A percentile compares a stretch with the other conserved stretches of the same genome.
Conservation (phyloP, 495 filamentous ascomycete genomes). For the Penicillium pulvis region DNA sequence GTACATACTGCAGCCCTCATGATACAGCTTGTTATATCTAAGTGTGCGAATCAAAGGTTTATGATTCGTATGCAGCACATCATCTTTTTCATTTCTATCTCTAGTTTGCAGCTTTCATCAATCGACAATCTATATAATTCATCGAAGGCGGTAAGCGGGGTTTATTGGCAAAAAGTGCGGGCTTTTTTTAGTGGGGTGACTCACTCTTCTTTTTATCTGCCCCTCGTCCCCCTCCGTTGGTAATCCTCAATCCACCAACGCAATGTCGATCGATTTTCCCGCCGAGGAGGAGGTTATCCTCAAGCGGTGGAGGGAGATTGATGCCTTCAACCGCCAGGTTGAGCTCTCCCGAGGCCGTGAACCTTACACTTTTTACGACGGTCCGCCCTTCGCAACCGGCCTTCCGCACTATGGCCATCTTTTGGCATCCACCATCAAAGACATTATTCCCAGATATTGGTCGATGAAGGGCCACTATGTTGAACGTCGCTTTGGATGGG, state of each 20-base stretch:
- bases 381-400: constrained; percentile 65
- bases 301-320: constrained; percentile 82
- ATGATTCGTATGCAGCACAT: not conserved
- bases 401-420: constrained; percentile 96
- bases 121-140: not conserved
- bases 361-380: constrained; percentile 70
- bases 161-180: not conserved
- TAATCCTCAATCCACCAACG: constrained; percentile 25
- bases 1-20: constrained; percentile 4
- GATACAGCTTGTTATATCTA: not conserved
- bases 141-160: constrained; percentile 16
- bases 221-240: constrained; percentile 27
- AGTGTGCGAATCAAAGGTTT: not conserved
- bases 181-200: constrained; percentile 36
- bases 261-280: constrained; percentile 90
- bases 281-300: constrained; percentile 84
- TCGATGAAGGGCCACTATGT: constrained; percentile 96
- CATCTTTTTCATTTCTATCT: not conserved
- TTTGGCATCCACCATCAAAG: constrained; percentile 94
- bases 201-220: constrained; percentile 33
- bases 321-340: constrained; percentile 79
- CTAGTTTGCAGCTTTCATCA: not conserved
- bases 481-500: constrained; percentile 71
- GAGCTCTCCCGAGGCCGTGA: constrained; percentile 71
- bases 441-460: constrained; percentile 96